A percentile compares a stretch with the other conserved stretches of the same genome.
These are phyloP conservation scores for Lenwebbia sp. DNA, from an alignment of 345 rosid species.

Conservation along the genomic window DNA sequence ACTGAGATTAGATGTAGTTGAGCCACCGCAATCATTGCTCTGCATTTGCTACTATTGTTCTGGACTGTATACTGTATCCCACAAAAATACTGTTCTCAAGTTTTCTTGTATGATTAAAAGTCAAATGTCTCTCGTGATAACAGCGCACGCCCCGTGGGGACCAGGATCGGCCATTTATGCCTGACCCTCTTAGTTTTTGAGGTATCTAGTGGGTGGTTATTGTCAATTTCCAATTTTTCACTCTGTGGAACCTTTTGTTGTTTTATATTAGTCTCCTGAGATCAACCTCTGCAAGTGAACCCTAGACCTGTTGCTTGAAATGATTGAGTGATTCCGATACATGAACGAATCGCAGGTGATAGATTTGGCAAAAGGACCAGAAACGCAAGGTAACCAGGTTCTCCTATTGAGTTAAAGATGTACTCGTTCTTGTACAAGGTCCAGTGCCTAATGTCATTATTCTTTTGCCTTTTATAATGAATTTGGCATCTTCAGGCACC, in stretches of 20 bases:
- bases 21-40: too few relatives aligned
- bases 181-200: constrained; percentile 69
- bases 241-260: neutral
- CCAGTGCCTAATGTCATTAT: neutral
- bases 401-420: neutral
- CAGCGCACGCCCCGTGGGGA: constrained; percentile 33
- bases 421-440: neutral
- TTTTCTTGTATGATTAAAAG: neutral
- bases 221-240: neutral
- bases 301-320: neutral
- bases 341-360: constrained; percentile 36
- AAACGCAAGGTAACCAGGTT: constrained; percentile 52
- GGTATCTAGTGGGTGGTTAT: constrained; percentile 25
- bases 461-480: neutral
- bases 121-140: neutral
- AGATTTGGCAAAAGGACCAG: constrained; percentile 52
- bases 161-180: constrained; percentile 72
- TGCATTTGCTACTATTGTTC: neutral
- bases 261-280: neutral
- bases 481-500: constrained; percentile 39
- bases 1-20: too few relatives aligned
- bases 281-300: neutral
- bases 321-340: neutral
- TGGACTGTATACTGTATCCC: neutral
- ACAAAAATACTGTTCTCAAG: neutral